A percentile compares a stretch with the other conserved stretches of the same genome.
Evolutionary conservation across 2,329 filamentous ascomycete species (phyloP).

Genomic region (Trichoderma simmonsii): DNA sequence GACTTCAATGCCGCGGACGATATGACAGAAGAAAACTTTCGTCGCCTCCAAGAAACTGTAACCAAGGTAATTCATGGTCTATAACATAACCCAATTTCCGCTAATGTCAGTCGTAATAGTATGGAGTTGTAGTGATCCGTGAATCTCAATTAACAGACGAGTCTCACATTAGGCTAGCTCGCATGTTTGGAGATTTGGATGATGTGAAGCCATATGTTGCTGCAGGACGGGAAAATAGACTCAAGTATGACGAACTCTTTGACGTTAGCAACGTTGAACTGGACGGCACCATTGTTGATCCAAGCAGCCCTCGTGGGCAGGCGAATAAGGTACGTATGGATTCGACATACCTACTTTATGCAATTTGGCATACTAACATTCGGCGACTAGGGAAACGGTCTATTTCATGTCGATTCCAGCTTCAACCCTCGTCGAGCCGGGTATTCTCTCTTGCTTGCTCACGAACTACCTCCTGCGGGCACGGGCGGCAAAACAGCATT

Average conservation of each 20-base stretch:
- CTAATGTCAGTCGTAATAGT: not conserved
- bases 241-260: slow-evolving; percentile 52
- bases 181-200: slow-evolving; percentile 53
- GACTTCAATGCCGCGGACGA: not conserved
- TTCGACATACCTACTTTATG: not conserved
- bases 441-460: slow-evolving; percentile 50
- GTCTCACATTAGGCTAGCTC: slow-evolving; percentile 49
- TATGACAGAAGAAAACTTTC: not conserved
- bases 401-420: slow-evolving; percentile 54
- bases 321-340: not conserved
- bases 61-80: not conserved
- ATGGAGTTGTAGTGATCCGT: slow-evolving; percentile 40
- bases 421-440: slow-evolving; percentile 54
- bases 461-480: slow-evolving; percentile 45
- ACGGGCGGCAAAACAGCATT: slow-evolving; percentile 52
- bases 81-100: not conserved
- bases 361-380: not conserved
- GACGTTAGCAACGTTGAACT: slow-evolving; percentile 55
- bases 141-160: slow-evolving; percentile 48
- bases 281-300: slow-evolving; percentile 37
- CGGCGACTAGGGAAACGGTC: slow-evolving; percentile 40
- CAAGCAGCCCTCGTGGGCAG: not conserved
- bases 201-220: slow-evolving; percentile 22
- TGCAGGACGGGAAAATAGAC: slow-evolving; percentile 48
- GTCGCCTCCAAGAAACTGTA: not conserved